A percentile compares a stretch with the other conserved stretches of the same genome.
Evolutionary conservation across 331 rosid species (phyloP).

Genomic region (Pyrus hybrid): DNA sequence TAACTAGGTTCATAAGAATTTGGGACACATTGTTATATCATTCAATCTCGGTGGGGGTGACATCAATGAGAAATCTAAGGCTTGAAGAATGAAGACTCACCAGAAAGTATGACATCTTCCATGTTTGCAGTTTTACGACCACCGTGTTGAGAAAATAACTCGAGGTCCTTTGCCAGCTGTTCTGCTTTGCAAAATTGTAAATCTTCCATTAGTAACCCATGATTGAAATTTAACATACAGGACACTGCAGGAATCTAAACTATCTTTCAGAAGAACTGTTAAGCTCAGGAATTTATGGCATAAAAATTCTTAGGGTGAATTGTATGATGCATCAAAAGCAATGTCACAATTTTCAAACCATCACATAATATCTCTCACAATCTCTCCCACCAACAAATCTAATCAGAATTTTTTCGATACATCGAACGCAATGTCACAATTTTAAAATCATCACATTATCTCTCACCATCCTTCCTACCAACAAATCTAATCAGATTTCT

Average conservation of each 20-base stretch:
- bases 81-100: constrained; percentile 40
- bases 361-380: background rate
- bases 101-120: constrained; percentile 91
- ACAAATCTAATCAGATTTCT: background rate
- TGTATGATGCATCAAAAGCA: background rate
- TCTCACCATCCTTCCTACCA: background rate
- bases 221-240: background rate
- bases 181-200: constrained; percentile 40
- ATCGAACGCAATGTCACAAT: background rate
- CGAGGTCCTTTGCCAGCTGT: constrained; percentile 76
- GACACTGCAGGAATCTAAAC: background rate
- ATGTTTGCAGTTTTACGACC: constrained; percentile 71
- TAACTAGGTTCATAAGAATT: background rate
- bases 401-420: background rate
- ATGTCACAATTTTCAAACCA: background rate
- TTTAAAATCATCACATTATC: background rate
- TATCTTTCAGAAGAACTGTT: background rate
- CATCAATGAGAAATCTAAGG: background rate
- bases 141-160: constrained; percentile 77
- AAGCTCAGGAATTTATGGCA: background rate
- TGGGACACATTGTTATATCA: background rate
- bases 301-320: background rate
- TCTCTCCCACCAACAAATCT: background rate
- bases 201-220: background rate
- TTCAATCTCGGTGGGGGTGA: background rate